Percentiles rank a stretch among this genome's conserved stretches.
phyloP scores from a whole-genome alignment of 2,329 filamentous ascomycete species.

The Malbranchea zuffiana region DNA sequence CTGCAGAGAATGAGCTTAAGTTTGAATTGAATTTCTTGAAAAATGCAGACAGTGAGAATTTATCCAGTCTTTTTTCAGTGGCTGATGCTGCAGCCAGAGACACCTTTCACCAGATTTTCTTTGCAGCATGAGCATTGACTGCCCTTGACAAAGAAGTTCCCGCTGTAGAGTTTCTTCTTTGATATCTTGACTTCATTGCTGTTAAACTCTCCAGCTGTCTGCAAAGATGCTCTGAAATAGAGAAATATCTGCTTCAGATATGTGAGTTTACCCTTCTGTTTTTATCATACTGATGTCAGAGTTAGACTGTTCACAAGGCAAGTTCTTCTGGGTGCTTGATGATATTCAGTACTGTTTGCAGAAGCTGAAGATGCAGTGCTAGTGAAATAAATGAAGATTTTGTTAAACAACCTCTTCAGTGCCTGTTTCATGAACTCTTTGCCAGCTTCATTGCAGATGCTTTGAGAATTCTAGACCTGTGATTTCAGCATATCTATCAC shows the following conservation, averaged over 20 bases:
- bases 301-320: background rate
- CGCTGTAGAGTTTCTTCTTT: background rate
- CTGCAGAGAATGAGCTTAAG: background rate
- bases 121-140: background rate
- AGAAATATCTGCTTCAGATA: background rate
- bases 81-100: background rate
- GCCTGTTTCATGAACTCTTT: constrained; percentile 1
- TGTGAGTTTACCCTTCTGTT: background rate
- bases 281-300: constrained; percentile 1
- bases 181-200: no score
- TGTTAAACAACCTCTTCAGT: constrained; percentile 1
- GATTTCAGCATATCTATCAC: constrained; percentile 1
- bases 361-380: background rate
- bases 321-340: constrained; percentile 2
- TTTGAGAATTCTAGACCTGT: constrained; percentile 1
- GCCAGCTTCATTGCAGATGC: background rate
- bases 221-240: background rate
- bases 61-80: background rate
- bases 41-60: background rate
- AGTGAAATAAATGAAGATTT: constrained; percentile 3
- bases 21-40: background rate
- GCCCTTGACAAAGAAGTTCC: background rate
- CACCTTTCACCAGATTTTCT: background rate
- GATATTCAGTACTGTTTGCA: constrained; percentile 1
- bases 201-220: no score